Conservation (phyloP, 2,329 filamentous ascomycete genomes). For the Thelonectria discophora region DNA sequence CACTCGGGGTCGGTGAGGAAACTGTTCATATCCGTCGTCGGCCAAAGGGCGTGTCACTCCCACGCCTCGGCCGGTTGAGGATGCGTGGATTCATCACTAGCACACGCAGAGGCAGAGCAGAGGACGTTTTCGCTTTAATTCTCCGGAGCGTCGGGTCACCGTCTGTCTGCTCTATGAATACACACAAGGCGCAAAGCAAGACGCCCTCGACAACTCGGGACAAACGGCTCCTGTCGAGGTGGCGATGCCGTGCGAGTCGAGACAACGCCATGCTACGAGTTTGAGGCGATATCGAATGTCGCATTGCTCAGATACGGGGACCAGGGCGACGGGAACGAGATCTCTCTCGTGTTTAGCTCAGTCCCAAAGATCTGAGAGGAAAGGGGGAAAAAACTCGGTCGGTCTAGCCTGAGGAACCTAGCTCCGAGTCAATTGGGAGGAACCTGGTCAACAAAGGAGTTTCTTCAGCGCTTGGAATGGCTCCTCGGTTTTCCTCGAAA, state of each 20-base stretch:
- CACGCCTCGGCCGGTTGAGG: background rate
- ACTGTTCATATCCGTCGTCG: background rate
- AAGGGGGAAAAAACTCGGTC: slow-evolving; percentile 12
- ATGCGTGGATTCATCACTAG: background rate
- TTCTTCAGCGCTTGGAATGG: slow-evolving; percentile 21
- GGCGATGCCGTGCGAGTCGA: slow-evolving; percentile 16
- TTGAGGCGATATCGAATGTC: slow-evolving; percentile 15
- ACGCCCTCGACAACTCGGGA: slow-evolving; percentile 1
- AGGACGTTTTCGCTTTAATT: background rate
- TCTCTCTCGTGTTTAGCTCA: slow-evolving; percentile 14
- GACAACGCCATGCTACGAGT: slow-evolving; percentile 33
- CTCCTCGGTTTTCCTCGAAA: slow-evolving; percentile 20
- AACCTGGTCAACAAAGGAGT: slow-evolving; percentile 5
- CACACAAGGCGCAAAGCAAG: slow-evolving; percentile 10
- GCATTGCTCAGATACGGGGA: slow-evolving; percentile 13
- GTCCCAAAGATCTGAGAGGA: slow-evolving; percentile 19
- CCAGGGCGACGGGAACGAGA: slow-evolving; percentile 26
- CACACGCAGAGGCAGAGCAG: background rate
- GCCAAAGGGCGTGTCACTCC: slow-evolving; percentile 9
- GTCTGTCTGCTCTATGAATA: background rate
- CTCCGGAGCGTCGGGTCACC: slow-evolving; percentile 9
- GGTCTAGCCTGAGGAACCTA: slow-evolving; percentile 12
- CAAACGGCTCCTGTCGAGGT: background rate
- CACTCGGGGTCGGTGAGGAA: slow-evolving; percentile 23
- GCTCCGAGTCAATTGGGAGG: slow-evolving; percentile 5